Evolutionary conservation across 73 alveolate species (phyloP).

Genomic region (Diophrys appendiculata): DNA sequence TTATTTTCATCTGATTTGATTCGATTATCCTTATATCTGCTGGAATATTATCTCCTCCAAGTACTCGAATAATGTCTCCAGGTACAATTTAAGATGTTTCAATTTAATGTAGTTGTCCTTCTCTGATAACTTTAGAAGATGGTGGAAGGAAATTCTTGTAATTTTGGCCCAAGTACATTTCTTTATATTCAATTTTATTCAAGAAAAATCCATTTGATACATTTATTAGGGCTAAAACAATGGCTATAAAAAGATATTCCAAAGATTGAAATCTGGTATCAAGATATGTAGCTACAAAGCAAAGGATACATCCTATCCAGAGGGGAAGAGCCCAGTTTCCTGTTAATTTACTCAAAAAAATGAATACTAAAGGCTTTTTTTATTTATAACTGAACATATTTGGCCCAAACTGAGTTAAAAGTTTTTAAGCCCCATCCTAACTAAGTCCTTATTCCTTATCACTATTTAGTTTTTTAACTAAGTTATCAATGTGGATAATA

Average conservation of each 20-base stretch:
- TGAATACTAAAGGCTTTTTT: slow-evolving; percentile 75
- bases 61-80: slow-evolving; percentile 91
- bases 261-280: slow-evolving; percentile 53
- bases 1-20: slow-evolving; percentile 88
- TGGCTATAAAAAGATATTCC: slow-evolving; percentile 74
- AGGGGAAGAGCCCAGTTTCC: slow-evolving; percentile 72
- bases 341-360: slow-evolving; percentile 71
- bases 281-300: too few relatives aligned
- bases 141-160: slow-evolving; percentile 82
- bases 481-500: too few relatives aligned
- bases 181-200: slow-evolving; percentile 62
- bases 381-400: too few relatives aligned
- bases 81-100: slow-evolving; percentile 86
- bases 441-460: too few relatives aligned
- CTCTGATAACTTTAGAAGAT: slow-evolving; percentile 68
- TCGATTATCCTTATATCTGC: slow-evolving; percentile 91
- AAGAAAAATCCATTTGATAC: slow-evolving; percentile 71
- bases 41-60: slow-evolving; percentile 96
- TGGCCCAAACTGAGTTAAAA: too few relatives aligned
- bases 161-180: slow-evolving; percentile 77
- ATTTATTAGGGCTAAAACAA: too few relatives aligned
- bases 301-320: slow-evolving; percentile 75
- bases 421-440: too few relatives aligned
- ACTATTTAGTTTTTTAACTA: too few relatives aligned
- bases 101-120: slow-evolving; percentile 72